Evolutionary conservation across 2,329 filamentous ascomycete species (phyloP).

Genomic region (Harringtonia aguacate): DNA sequence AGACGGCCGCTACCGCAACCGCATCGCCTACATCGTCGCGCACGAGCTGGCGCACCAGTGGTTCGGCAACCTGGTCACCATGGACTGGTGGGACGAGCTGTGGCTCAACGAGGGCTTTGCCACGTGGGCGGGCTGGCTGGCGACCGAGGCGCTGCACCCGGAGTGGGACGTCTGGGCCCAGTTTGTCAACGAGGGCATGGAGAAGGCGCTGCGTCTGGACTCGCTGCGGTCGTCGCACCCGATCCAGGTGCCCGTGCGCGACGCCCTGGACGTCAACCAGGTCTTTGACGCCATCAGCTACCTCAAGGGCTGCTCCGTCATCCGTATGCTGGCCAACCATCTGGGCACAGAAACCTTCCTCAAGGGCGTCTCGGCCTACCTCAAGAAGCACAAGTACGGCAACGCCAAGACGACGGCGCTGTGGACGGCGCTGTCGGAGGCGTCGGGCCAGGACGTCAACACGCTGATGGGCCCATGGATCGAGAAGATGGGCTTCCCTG

Average conservation of each 20-base stretch:
- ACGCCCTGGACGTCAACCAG: slow-evolving; percentile 92
- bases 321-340: slow-evolving; percentile 90
- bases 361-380: slow-evolving; percentile 78
- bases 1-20: slow-evolving; percentile 81
- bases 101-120: slow-evolving; percentile 98
- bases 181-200: slow-evolving; percentile 91
- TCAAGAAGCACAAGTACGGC: slow-evolving; percentile 78
- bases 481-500: slow-evolving; percentile 86
- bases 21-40: slow-evolving; percentile 94
- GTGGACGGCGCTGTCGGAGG: slow-evolving; percentile 79
- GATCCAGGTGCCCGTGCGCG: slow-evolving; percentile 88
- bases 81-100: slow-evolving; percentile 97
- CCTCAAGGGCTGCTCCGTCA: slow-evolving; percentile 89
- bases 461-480: slow-evolving; percentile 93
- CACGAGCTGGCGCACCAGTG: slow-evolving; percentile 97
- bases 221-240: slow-evolving; percentile 85
- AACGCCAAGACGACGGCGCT: slow-evolving; percentile 87
- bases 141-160: slow-evolving; percentile 82
- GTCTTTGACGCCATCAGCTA: slow-evolving; percentile 98
- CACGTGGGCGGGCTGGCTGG: slow-evolving; percentile 96
- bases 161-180: slow-evolving; percentile 98
- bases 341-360: slow-evolving; percentile 83
- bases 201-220: slow-evolving; percentile 83
- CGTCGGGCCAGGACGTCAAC: slow-evolving; percentile 77
- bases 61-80: slow-evolving; percentile 96